phyloP scores from a whole-genome alignment of 176 grass and related monocot genomes.

The Oryza glumipatula region DNA sequence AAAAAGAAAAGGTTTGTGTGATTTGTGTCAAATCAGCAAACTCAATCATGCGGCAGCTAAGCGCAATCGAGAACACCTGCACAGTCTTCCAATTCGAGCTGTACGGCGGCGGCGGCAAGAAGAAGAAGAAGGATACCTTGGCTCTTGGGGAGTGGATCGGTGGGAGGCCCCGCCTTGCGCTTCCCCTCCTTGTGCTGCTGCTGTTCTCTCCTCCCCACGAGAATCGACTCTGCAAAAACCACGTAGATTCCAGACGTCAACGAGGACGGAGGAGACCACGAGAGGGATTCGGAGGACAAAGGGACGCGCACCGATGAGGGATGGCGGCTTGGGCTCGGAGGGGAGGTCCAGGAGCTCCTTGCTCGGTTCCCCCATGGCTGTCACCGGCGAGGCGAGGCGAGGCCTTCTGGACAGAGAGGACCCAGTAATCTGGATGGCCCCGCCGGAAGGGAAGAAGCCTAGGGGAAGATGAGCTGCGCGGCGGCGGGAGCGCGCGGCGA shows the following conservation, averaged over 20 bases:
- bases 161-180: constrained; percentile 33
- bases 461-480: too few relatives aligned
- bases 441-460: background rate
- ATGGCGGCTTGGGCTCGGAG: constrained; percentile 42
- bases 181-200: constrained; percentile 28
- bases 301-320: constrained; percentile 43
- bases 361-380: constrained; percentile 61
- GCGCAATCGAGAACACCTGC: background rate
- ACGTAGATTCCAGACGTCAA: background rate
- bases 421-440: background rate
- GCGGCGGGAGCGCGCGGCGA: too few relatives aligned
- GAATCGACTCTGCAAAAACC: constrained; percentile 53
- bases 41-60: background rate
- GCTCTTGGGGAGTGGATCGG: constrained; percentile 55
- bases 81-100: background rate
- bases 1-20: constrained; percentile 13
- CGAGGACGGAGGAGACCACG: background rate
- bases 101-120: background rate
- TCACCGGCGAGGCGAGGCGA: background rate
- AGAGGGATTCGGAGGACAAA: background rate
- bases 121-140: constrained; percentile 49
- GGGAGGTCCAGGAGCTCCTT: constrained; percentile 59
- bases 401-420: background rate
- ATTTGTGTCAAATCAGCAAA: background rate
- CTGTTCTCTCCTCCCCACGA: constrained; percentile 23